A percentile compares a stretch with the other conserved stretches of the same genome.
Evolutionary conservation across 2,329 filamentous ascomycete species (phyloP).

Genomic region (Ceratocystis lukuohia): DNA sequence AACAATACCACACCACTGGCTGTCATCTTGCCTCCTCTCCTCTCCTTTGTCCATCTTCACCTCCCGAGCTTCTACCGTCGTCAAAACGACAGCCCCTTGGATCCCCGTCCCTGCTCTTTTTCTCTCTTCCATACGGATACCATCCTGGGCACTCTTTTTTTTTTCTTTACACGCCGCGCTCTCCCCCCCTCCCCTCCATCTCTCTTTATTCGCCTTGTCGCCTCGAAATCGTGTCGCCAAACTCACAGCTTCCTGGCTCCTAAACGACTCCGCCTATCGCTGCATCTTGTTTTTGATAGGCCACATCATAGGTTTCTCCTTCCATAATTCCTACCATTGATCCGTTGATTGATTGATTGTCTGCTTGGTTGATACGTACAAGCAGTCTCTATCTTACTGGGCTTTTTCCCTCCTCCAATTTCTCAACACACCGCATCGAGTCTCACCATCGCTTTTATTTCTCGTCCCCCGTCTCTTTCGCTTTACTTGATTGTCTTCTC

Average conservation of each 20-base stretch:
- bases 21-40: background rate
- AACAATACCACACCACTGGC: background rate
- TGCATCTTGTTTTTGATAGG: background rate
- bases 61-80: background rate
- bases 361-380: background rate
- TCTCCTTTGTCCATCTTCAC: background rate
- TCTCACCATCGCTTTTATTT: no score
- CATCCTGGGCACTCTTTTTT: background rate
- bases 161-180: background rate
- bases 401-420: background rate
- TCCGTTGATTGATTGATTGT: background rate
- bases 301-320: background rate
- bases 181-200: background rate
- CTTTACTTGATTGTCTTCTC: background rate
- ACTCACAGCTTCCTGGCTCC: background rate
- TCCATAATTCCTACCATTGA: background rate
- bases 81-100: no score
- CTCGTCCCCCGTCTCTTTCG: background rate
- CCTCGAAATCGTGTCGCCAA: background rate
- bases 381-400: background rate
- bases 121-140: no score
- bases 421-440: no score
- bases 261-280: background rate
- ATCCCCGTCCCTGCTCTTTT: no score
- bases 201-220: background rate